A percentile compares a stretch with the other conserved stretches of the same genome.
phyloP scores from a whole-genome alignment of 1,284 basidiomycete species.

The Meira miltonrushii region DNA sequence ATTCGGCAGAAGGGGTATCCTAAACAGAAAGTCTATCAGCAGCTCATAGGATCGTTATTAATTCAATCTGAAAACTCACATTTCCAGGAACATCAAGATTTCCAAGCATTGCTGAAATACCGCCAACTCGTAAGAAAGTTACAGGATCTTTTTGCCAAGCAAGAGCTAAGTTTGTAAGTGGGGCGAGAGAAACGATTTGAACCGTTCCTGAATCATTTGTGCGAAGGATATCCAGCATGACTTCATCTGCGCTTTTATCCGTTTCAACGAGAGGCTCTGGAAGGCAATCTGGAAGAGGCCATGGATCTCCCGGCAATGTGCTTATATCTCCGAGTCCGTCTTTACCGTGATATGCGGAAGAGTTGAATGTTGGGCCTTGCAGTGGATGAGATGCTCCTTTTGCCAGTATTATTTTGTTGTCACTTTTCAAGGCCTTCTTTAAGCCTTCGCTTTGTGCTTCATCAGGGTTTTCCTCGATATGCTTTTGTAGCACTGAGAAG shows the following conservation, averaged over 20 bases:
- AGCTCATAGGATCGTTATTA: slow-evolving; percentile 57
- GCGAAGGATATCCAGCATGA: slow-evolving; percentile 66
- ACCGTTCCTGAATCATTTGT: slow-evolving; percentile 63
- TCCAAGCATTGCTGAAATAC: slow-evolving; percentile 91
- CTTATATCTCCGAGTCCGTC: slow-evolving; percentile 43
- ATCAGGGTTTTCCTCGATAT: neutral
- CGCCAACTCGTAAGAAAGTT: slow-evolving; percentile 60
- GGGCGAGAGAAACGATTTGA: slow-evolving; percentile 79
- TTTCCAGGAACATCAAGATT: slow-evolving; percentile 88
- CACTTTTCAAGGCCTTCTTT: neutral
- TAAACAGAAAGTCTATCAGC: slow-evolving; percentile 52
- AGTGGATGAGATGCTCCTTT: slow-evolving; percentile 68
- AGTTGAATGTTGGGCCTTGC: slow-evolving; percentile 69
- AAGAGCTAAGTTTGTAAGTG: slow-evolving; percentile 76
- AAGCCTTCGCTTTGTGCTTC: neutral
- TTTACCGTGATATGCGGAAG: slow-evolving; percentile 64
- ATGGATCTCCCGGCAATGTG: slow-evolving; percentile 32
- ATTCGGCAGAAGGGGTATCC: slow-evolving; percentile 56
- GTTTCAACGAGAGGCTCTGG: slow-evolving; percentile 53
- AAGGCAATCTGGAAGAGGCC: slow-evolving; percentile 22
- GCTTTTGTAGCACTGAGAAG: slow-evolving; percentile 59
- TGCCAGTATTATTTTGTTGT: slow-evolving; percentile 26
- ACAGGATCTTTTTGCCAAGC: slow-evolving; percentile 62
- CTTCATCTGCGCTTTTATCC: slow-evolving; percentile 60
- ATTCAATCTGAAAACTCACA: slow-evolving; percentile 52